phyloP scores from a whole-genome alignment of 2,329 filamentous ascomycete genomes.

The Penicillium sp. region DNA sequence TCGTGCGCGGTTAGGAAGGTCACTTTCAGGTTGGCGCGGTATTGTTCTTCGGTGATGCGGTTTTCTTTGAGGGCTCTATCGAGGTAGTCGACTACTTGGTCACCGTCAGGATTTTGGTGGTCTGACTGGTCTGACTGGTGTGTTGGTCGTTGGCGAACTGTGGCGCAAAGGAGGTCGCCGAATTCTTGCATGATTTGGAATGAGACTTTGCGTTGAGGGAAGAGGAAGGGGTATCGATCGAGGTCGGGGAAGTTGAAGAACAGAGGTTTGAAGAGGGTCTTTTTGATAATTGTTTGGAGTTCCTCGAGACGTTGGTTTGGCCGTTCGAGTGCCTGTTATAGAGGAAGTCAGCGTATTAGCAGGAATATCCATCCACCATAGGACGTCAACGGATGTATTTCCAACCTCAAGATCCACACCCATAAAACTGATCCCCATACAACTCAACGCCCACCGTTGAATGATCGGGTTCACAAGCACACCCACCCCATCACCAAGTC shows the following conservation, averaged over 20 bases:
- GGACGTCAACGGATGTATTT: neutral
- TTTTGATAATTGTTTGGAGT: slow-evolving; percentile 33
- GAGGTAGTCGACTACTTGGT: slow-evolving; percentile 31
- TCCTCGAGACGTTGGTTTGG: slow-evolving; percentile 29
- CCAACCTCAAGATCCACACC: slow-evolving; percentile 32
- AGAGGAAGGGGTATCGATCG: slow-evolving; percentile 27
- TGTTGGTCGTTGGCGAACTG: slow-evolving; percentile 14
- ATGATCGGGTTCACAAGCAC: slow-evolving; percentile 30
- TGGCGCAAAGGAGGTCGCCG: slow-evolving; percentile 24
- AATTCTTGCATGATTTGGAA: slow-evolving; percentile 34
- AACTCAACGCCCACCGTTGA: slow-evolving; percentile 34
- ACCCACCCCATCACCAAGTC: slow-evolving; percentile 2
- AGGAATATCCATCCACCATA: neutral
- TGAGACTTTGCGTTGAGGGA: slow-evolving; percentile 26
- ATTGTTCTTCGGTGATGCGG: slow-evolving; percentile 41
- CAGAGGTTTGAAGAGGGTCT: slow-evolving; percentile 31
- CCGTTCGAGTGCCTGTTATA: slow-evolving; percentile 26
- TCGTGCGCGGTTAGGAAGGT: slow-evolving; percentile 49
- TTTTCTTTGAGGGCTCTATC: slow-evolving; percentile 30
- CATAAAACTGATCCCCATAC: slow-evolving; percentile 33
- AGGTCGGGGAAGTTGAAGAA: slow-evolving; percentile 35
- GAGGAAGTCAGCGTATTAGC: slow-evolving; percentile 10
- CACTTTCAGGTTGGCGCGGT: slow-evolving; percentile 48
- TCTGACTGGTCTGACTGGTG: neutral
- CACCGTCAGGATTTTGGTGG: slow-evolving; percentile 3